These are phyloP conservation scores for Cutaneotrichosporon sp. DNA, from an alignment of 1,284 basidiomycete species.

Conservation along the genomic window DNA sequence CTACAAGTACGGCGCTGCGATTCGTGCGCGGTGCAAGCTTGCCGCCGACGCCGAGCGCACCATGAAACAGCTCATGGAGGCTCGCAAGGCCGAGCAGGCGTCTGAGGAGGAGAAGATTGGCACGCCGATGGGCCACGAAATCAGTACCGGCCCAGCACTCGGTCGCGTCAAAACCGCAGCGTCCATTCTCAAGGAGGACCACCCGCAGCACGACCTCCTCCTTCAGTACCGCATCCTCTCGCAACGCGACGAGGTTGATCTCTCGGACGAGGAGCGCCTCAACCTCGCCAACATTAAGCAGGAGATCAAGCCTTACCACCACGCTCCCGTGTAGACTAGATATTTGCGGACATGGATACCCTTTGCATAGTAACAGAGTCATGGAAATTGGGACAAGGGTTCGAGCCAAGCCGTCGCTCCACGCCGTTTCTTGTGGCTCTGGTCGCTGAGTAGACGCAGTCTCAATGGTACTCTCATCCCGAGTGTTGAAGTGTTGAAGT, in stretches of 20 bases:
- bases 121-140: not conserved
- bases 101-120: constrained; percentile 18
- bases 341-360: not conserved
- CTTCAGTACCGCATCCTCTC: constrained; percentile 31
- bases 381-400: too few relatives aligned
- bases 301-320: not conserved
- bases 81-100: constrained; percentile 3
- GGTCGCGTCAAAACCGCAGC: constrained; percentile 6
- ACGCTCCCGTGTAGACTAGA: not conserved
- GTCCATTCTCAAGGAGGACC: not conserved
- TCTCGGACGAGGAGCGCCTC: constrained; percentile 33
- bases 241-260: constrained; percentile 34
- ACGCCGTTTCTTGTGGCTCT: too few relatives aligned
- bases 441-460: too few relatives aligned
- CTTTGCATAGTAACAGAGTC: too few relatives aligned
- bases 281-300: not conserved
- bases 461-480: too few relatives aligned
- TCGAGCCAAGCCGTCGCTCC: too few relatives aligned
- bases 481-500: too few relatives aligned
- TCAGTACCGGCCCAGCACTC: not conserved
- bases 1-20: constrained; percentile 48
- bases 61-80: constrained; percentile 33
- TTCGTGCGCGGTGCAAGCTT: constrained; percentile 55
- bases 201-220: constrained; percentile 28
- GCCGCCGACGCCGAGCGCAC: constrained; percentile 36